Evolutionary conservation across 345 rosid species (phyloP).

Genomic region (Camelina hispida): DNA sequence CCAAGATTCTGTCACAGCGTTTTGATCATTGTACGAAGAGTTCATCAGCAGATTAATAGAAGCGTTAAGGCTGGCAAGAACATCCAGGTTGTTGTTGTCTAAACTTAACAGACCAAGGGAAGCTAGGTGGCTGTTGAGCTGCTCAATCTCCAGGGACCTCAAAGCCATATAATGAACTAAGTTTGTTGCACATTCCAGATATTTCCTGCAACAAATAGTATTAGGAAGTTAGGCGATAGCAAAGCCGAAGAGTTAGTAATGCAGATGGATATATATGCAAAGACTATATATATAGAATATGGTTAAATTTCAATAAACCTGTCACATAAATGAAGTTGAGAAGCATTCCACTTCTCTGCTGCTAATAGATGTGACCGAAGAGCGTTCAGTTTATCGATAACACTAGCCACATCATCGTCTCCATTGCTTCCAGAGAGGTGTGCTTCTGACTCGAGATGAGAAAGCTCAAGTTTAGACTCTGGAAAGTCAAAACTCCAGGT

Average conservation of each 20-base stretch:
- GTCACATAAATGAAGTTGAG: constrained; percentile 59
- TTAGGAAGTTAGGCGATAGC: not conserved
- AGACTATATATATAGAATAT: not conserved
- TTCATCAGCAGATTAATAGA: constrained; percentile 51
- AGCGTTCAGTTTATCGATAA: constrained; percentile 61
- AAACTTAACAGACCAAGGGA: constrained; percentile 56
- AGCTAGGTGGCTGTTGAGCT: constrained; percentile 53
- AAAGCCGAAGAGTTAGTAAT: constrained; percentile 9
- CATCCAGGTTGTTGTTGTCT: constrained; percentile 52
- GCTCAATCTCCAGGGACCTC: constrained; percentile 54
- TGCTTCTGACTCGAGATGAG: constrained; percentile 36
- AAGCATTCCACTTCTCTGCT: constrained; percentile 69
- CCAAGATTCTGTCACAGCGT: constrained; percentile 31
- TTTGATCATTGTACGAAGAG: constrained; percentile 36
- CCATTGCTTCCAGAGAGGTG: constrained; percentile 38
- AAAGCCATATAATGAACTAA: constrained; percentile 65
- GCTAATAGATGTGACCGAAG: constrained; percentile 64
- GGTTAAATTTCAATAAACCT: constrained; percentile 44
- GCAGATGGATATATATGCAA: constrained; percentile 9
- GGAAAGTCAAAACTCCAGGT: constrained; percentile 35
- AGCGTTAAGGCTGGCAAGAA: constrained; percentile 54
- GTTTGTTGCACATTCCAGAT: constrained; percentile 60
- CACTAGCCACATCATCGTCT: constrained; percentile 38
- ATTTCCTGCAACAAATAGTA: constrained; percentile 48
- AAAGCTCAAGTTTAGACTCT: constrained; percentile 38